Conservation (phyloP, 345 rosid genomes). For the Eucalyptus polyanthemos region DNA sequence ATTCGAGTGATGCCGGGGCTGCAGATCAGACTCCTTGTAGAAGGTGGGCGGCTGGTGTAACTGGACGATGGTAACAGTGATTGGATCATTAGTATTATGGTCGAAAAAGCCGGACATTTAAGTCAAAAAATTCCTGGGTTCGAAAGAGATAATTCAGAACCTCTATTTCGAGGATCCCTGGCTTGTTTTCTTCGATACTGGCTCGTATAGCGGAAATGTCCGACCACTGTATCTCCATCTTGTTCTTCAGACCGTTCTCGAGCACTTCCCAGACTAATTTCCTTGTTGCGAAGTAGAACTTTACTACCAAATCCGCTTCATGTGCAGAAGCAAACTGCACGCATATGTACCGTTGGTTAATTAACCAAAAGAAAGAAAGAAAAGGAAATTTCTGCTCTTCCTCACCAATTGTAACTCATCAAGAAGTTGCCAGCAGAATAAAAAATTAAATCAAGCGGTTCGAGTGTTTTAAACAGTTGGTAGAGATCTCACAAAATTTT, state of each 20-base stretch:
- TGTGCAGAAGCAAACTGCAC: constrained; percentile 15
- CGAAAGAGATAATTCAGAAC: background rate
- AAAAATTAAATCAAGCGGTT: background rate
- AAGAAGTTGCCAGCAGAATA: background rate
- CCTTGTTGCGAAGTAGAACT: constrained; percentile 47
- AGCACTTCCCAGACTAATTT: constrained; percentile 68
- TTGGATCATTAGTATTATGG: background rate
- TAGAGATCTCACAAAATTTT: background rate
- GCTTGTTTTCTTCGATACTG: constrained; percentile 1
- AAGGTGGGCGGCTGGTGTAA: constrained; percentile 1
- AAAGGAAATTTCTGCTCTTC: background rate
- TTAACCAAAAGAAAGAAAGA: background rate
- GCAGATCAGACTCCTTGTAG: constrained; percentile 2
- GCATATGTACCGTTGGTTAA: background rate
- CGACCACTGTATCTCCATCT: constrained; percentile 30
- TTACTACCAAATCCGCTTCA: constrained; percentile 42
- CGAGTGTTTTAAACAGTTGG: background rate
- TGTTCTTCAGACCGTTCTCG: constrained; percentile 13
- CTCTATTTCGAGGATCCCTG: constrained; percentile 23
- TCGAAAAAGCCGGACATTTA: background rate
- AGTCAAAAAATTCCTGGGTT: background rate
- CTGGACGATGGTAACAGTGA: background rate
- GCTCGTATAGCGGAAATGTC: constrained; percentile 18
- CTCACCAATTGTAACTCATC: background rate
- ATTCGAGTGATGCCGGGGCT: constrained; percentile 12